Conservation (phyloP, 2,329 filamentous ascomycete species). For the Diaporthe vaccinii region DNA sequence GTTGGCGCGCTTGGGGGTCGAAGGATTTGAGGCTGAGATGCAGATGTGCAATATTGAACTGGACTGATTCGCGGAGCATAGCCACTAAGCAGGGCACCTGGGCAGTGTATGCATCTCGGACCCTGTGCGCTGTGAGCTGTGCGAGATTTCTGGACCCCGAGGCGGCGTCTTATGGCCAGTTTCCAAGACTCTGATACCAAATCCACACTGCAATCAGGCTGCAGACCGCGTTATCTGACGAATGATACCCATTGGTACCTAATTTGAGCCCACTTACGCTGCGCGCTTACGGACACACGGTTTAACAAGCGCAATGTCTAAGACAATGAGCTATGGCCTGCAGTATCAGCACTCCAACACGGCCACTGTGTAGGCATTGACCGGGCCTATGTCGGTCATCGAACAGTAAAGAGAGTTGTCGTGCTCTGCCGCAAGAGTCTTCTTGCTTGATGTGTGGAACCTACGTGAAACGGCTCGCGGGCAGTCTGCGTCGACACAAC, state of each 20-base stretch:
- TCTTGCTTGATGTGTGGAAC: not conserved
- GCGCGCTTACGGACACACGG: not conserved
- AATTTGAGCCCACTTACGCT: not conserved
- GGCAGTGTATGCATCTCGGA: no score
- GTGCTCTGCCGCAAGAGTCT: not conserved
- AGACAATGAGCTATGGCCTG: not conserved
- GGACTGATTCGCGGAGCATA: no score
- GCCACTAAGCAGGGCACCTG: no score
- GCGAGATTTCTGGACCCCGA: not conserved
- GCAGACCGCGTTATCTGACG: not conserved
- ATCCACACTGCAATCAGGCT: not conserved
- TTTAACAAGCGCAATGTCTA: not conserved
- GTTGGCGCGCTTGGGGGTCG: no score
- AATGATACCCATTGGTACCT: not conserved
- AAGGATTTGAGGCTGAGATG: no score
- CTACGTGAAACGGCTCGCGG: not conserved
- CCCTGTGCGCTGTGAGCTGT: not conserved
- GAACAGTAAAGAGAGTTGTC: not conserved
- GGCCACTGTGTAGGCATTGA: not conserved
- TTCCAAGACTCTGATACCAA: not conserved
- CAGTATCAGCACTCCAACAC: not conserved
- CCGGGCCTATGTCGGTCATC: not conserved
- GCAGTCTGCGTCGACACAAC: not conserved
- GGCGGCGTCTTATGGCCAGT: no score
- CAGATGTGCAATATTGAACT: no score